Evolutionary conservation across 2,329 filamentous ascomycete species (phyloP).

Genomic region (Cladophialophora carrionii): DNA sequence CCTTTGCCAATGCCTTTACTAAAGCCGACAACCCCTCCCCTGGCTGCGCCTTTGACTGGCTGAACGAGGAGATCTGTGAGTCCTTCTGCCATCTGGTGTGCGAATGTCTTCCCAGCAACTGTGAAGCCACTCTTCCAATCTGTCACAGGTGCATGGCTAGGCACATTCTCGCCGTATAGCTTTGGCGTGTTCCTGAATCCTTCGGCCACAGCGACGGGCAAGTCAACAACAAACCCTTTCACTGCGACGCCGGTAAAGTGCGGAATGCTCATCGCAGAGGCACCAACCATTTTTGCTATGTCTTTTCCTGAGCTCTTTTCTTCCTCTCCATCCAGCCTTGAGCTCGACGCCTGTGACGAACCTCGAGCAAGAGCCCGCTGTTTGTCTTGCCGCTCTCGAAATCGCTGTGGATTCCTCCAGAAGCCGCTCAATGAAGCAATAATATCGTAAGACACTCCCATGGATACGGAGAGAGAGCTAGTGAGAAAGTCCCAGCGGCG

Average conservation of each 20-base stretch:
- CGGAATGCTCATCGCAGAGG: constrained; percentile 22
- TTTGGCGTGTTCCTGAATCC: constrained; percentile 58
- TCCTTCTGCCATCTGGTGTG: constrained; percentile 51
- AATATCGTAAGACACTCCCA: constrained; percentile 18
- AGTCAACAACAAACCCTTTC: constrained; percentile 46
- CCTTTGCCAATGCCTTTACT: constrained; percentile 51
- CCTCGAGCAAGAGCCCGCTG: constrained; percentile 3
- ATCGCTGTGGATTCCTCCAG: constrained; percentile 10
- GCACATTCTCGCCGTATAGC: constrained; percentile 56
- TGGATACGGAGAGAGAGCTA: constrained; percentile 8
- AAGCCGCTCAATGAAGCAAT: constrained; percentile 14
- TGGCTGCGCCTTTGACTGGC: constrained; percentile 47
- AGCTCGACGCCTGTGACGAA: not conserved
- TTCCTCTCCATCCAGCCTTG: not conserved
- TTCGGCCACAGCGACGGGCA: constrained; percentile 55
- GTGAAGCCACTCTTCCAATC: constrained; percentile 53
- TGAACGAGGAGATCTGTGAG: constrained; percentile 51
- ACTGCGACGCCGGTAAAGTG: constrained; percentile 6
- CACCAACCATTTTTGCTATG: constrained; percentile 36
- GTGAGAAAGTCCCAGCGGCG: constrained; percentile 20
- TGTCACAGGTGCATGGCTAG: constrained; percentile 47
- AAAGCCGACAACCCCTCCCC: constrained; percentile 48
- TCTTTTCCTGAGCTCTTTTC: constrained; percentile 22
- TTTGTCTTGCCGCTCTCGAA: constrained; percentile 8
- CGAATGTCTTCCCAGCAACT: constrained; percentile 51